These are phyloP conservation scores for Solanum phureja DNA, from an alignment of 257 asterid genomes.

Conservation along the genomic window DNA sequence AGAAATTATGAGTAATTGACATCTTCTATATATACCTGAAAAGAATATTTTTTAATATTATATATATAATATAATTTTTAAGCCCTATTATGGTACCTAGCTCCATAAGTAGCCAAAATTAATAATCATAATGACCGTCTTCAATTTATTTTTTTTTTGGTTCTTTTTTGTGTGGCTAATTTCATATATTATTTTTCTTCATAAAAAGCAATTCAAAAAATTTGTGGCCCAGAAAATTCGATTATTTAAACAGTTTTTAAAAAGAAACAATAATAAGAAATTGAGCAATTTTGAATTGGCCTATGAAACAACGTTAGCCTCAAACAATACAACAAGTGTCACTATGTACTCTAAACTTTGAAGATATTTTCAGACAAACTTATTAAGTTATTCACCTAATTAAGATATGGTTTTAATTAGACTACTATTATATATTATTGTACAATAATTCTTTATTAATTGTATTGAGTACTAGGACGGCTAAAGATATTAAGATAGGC, in stretches of 20 bases:
- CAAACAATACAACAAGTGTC: neutral
- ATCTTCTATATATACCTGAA: too few species aligned
- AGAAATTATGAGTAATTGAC: too few species aligned
- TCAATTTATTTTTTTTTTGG: neutral
- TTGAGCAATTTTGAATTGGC: neutral
- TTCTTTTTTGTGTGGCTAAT: neutral
- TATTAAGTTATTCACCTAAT: neutral
- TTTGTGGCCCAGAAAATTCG: neutral
- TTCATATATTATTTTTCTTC: neutral
- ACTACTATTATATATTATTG: neutral
- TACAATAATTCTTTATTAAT: neutral
- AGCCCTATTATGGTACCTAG: too few species aligned
- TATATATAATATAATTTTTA: neutral
- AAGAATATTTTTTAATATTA: too few species aligned
- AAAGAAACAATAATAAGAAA: neutral
- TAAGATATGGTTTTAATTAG: neutral
- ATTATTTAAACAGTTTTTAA: neutral
- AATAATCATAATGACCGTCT: neutral
- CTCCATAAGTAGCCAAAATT: neutral
- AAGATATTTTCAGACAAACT: neutral
- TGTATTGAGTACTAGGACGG: neutral
- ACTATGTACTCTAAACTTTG: neutral
- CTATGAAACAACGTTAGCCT: neutral
- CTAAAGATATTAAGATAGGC: neutral
- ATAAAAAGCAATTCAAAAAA: neutral